phyloP scores from a whole-genome alignment of 2,329 filamentous ascomycete species.

The Ceratocystis cubensis region DNA sequence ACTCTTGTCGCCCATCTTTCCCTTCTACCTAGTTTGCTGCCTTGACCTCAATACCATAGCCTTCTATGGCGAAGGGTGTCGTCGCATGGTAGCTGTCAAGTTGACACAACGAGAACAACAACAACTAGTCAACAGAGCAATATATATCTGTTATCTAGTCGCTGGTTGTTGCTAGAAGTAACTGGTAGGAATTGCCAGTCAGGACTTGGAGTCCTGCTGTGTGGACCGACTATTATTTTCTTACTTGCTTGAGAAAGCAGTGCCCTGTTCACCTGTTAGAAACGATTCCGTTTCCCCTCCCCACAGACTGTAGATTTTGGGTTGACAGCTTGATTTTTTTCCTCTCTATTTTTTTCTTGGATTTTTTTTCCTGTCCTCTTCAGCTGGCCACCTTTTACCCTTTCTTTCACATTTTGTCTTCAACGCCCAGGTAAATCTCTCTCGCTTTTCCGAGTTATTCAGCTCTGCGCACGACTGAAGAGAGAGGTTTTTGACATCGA shows the following conservation, averaged over 20 bases:
- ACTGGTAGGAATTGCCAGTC: not conserved
- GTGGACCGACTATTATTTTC: not conserved
- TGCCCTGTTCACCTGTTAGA: slow-evolving; percentile 6
- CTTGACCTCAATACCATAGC: not conserved
- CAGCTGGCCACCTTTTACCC: not conserved
- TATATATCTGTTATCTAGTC: not conserved
- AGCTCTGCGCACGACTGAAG: not conserved
- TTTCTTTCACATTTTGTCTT: not conserved
- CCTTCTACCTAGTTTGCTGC: not conserved
- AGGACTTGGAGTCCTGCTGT: not conserved
- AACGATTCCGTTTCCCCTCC: not conserved
- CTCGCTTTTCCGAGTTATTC: not conserved
- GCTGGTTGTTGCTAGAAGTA: not conserved
- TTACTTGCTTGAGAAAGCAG: not conserved
- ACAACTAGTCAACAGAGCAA: not conserved
- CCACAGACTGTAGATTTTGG: not conserved
- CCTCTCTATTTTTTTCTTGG: not conserved
- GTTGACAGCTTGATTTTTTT: not conserved
- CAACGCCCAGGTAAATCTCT: not conserved
- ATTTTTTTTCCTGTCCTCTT: slow-evolving; percentile 2
- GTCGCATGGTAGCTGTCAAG: not conserved
- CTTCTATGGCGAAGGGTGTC: too few species aligned
- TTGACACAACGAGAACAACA: not conserved
- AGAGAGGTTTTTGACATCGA: not conserved
- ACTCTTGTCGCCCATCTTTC: not conserved